Conservation (phyloP, 176 grass and related monocot genomes). For the Hordeum vulgare region MorexV3_pseudomolecules_assembly NC_058523.1:495300795-495301294, state of each 20-base stretch:
- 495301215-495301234: not conserved
- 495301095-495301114: not conserved
- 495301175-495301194: not conserved
- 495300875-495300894: no score
- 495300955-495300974: not conserved
- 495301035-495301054: not conserved
- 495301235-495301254: conserved; percentile 61
- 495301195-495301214: not conserved
- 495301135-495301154: not conserved
- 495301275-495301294: conserved; percentile 75
- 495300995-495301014: not conserved
- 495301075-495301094: not conserved
- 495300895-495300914: not conserved
- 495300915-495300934: not conserved
- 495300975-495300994: not conserved
- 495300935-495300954: not conserved
- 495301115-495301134: conserved; percentile 17
- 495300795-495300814: no score
- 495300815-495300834: not conserved
- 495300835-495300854: not conserved
- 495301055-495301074: not conserved
- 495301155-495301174: not conserved
- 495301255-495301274: conserved; percentile 72
- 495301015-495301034: not conserved
- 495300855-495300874: not conserved